Conservation (phyloP, 2,329 filamentous ascomycete species). For the Lecanicillium sp. region DNA sequence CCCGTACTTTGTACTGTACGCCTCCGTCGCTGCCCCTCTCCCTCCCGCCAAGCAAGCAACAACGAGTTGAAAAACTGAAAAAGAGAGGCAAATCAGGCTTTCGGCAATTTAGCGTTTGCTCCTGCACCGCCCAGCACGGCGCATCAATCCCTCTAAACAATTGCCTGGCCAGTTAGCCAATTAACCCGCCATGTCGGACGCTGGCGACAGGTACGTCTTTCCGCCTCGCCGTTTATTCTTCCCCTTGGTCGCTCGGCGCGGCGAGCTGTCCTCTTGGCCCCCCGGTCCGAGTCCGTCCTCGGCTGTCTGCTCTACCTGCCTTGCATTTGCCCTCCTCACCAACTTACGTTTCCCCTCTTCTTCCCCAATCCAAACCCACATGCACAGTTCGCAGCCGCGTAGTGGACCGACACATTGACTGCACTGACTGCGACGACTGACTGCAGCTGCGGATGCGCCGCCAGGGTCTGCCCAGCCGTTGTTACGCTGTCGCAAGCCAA, state of each 20-base stretch:
- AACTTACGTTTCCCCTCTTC: slow-evolving; percentile 1
- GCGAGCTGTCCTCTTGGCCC: not conserved
- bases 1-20: too few species aligned
- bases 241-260: not conserved
- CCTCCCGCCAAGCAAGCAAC: slow-evolving; percentile 1
- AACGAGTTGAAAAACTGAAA: not conserved
- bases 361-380: slow-evolving; percentile 6
- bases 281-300: not conserved
- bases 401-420: slow-evolving; percentile 6
- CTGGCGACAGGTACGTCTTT: slow-evolving; percentile 24
- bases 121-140: not conserved
- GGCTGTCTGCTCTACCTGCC: too few species aligned
- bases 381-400: slow-evolving; percentile 1
- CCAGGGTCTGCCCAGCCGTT: not conserved
- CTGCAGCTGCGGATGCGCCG: too few species aligned
- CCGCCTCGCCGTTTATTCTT: not conserved
- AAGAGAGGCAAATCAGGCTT: not conserved
- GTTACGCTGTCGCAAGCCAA: not conserved
- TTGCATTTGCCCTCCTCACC: not conserved
- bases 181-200: slow-evolving; percentile 25
- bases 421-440: not conserved
- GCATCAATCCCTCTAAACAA: too few species aligned
- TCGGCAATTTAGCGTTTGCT: not conserved
- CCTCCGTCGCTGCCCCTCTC: slow-evolving; percentile 8
- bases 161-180: not conserved